Conservation (phyloP, 176 grass and related monocot genomes). For the Luzula sylvatica region DNA sequence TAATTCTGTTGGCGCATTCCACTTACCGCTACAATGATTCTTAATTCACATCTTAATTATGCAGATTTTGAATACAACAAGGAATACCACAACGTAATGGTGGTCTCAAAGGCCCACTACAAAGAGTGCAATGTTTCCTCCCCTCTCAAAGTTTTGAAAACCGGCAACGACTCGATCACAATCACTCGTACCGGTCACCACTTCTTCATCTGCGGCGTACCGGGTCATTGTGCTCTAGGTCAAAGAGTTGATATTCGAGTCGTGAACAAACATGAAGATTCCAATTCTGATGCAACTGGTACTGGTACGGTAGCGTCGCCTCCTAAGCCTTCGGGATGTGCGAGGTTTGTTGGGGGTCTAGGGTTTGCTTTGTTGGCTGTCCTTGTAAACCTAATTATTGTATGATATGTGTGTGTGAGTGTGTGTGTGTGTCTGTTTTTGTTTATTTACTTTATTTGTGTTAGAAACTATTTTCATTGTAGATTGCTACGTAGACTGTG, state of each 20-base stretch:
- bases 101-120: slow-evolving; percentile 60
- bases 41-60: background rate
- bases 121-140: slow-evolving; percentile 52
- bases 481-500: background rate
- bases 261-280: slow-evolving; percentile 32
- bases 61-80: slow-evolving; percentile 58
- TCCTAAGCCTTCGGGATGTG: slow-evolving; percentile 5
- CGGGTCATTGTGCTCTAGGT: slow-evolving; percentile 51
- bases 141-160: slow-evolving; percentile 48
- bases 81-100: slow-evolving; percentile 72
- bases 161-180: slow-evolving; percentile 62
- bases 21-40: background rate
- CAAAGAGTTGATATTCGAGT: slow-evolving; percentile 74
- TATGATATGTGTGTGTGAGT: background rate
- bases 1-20: background rate
- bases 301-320: background rate
- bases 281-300: background rate
- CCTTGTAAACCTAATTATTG: background rate
- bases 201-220: slow-evolving; percentile 78
- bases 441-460: background rate
- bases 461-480: slow-evolving; percentile 3
- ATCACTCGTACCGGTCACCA: slow-evolving; percentile 61
- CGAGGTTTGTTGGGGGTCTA: slow-evolving; percentile 5
- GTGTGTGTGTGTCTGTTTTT: background rate
- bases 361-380: background rate